Evolutionary conservation across 2,329 filamentous ascomycete genomes (phyloP).

Genomic region (Fonsecaea nubica): DNA sequence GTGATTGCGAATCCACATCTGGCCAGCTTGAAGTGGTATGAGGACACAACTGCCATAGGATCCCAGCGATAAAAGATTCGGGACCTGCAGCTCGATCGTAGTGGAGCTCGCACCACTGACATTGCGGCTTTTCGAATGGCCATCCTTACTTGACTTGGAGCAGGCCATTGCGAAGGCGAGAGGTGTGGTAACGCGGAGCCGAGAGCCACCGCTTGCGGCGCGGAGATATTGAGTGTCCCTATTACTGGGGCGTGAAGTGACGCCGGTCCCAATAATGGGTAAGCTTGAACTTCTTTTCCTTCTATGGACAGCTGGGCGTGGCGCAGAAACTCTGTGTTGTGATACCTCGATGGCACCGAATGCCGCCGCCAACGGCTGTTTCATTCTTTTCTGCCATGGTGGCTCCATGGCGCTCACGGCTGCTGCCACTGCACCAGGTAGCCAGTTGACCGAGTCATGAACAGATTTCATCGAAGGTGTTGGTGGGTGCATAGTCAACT

Average conservation of each 20-base stretch:
- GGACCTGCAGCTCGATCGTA: slow-evolving; percentile 28
- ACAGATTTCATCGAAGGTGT: slow-evolving; percentile 1
- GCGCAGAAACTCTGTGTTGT: neutral
- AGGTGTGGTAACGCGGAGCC: slow-evolving; percentile 26
- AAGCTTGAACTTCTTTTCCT: slow-evolving; percentile 29
- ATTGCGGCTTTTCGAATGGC: slow-evolving; percentile 19
- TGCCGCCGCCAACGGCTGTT: slow-evolving; percentile 16
- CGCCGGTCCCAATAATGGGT: slow-evolving; percentile 19
- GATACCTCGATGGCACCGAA: slow-evolving; percentile 18
- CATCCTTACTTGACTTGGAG: slow-evolving; percentile 1
- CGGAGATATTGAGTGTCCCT: slow-evolving; percentile 4
- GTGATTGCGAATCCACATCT: slow-evolving; percentile 36
- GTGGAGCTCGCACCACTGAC: slow-evolving; percentile 28
- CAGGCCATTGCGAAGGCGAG: slow-evolving; percentile 26
- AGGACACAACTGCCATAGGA: slow-evolving; percentile 19
- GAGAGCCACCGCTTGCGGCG: slow-evolving; percentile 21
- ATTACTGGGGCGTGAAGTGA: slow-evolving; percentile 1
- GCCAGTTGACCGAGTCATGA: neutral
- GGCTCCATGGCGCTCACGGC: slow-evolving; percentile 6
- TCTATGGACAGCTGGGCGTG: slow-evolving; percentile 8
- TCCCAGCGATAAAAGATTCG: slow-evolving; percentile 18
- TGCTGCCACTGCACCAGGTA: neutral
- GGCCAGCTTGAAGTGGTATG: slow-evolving; percentile 31
- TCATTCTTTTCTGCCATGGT: neutral
- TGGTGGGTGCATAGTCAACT: slow-evolving; percentile 17